A percentile compares a stretch with the other conserved stretches of the same genome.
phyloP scores from a whole-genome alignment of 495 filamentous ascomycete genomes.

The Aspergillus olivimuriae region DNA sequence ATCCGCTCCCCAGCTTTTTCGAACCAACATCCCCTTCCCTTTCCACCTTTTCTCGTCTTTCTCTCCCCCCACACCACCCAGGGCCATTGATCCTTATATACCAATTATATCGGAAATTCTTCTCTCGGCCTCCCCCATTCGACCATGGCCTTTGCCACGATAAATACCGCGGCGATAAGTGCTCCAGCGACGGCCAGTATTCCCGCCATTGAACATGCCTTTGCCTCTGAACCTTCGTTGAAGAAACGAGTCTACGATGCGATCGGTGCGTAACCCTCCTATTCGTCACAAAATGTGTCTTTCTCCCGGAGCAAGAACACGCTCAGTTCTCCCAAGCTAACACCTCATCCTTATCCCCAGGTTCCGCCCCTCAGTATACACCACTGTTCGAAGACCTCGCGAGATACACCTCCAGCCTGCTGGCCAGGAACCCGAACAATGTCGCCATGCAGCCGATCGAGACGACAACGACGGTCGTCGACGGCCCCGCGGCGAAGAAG shows the following conservation, averaged over 20 bases:
- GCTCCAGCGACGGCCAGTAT: conserved; percentile 17
- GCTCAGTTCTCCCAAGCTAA: conserved; percentile 5
- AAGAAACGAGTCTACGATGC: conserved; percentile 45
- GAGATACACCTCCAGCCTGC: conserved; percentile 40
- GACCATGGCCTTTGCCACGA: conserved; percentile 40
- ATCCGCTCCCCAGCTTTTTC: no score
- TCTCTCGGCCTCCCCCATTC: background rate
- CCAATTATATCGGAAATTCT: background rate
- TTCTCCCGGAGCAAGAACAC: background rate
- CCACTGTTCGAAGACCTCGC: conserved; percentile 45
- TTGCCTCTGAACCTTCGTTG: conserved; percentile 37
- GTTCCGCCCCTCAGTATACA: conserved; percentile 30
- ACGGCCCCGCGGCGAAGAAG: conserved; percentile 46
- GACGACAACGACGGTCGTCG: conserved; percentile 12
- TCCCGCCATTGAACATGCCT: conserved; percentile 38
- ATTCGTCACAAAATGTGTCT: no score
- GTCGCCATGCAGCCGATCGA: conserved; percentile 19
- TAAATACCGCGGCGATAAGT: conserved; percentile 35
- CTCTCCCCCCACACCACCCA: background rate
- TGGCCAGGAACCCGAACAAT: conserved; percentile 28
- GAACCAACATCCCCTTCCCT: no score
- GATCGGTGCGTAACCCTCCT: conserved; percentile 40
- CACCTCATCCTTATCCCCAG: conserved; percentile 17
- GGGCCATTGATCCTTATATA: conserved; percentile 1
- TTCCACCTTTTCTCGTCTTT: no score